Evolutionary conservation across 352 stramenopile species (phyloP), one percentile per base, ranked within the genome.

Genomic region (Globisporangium orthogonon): DNA sequence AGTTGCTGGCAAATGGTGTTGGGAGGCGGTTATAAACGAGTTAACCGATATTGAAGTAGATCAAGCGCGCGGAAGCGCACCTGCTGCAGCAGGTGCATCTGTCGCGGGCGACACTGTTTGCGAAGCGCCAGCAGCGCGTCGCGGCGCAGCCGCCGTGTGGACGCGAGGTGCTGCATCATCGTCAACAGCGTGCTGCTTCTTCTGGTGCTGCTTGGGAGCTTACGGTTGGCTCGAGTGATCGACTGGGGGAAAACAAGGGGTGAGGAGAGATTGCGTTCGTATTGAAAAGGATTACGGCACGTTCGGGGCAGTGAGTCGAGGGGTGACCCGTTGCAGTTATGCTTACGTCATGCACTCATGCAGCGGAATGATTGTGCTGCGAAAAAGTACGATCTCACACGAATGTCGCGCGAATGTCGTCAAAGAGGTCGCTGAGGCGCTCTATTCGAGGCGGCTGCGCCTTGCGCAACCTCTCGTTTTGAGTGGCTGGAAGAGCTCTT

Each of bases 11-110:
- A 3, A 45, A 23, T 40, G 35, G 7, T 2, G 37, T 23, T 23
- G 23, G 23, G 23, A 23, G 1, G 23, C 23, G 23, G 23, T 23
- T 23, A 23, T 23, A 23, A 23, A 23, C 23, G 23, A 23, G 23
- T 23, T 23, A 23, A 23, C 23, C 23, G 23, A 23, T 23, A 23
- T 23, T 23, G 23, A 23, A 23, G 23, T 23, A 23, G 23, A 23
- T 23, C 23, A 23, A 17, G 28, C 31, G 18, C 39, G 52, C 17
- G 37, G 10, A 15, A 23, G 17, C 65, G 56, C 35, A 94, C 83
- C 77, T 91, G 79, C 49, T 89, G 77, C 62, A 94, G 54, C 35
- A 84, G 64, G 33, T 94, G 81, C 56, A 91, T 66, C 54, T 78
- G 78, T n/a, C 78, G 79, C 40, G 73, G 56, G 18, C 68, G 70